Conservation (phyloP, 257 asterid species). For the Nemophila menziesii region DNA sequence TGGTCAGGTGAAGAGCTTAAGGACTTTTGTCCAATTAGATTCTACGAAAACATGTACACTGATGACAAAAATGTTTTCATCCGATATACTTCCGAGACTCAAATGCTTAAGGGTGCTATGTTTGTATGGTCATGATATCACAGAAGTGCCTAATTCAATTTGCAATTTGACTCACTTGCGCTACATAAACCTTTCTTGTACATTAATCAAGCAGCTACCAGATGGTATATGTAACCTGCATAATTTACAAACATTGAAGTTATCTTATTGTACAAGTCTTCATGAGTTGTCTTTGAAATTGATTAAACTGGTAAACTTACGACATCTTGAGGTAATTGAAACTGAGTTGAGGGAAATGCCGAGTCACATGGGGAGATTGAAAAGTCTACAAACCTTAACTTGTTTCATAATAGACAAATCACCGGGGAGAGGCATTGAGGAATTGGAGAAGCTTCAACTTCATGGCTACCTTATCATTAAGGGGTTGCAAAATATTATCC, state of each 20-base stretch:
- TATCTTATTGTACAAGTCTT: background rate
- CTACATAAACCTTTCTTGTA: background rate
- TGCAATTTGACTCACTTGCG: background rate
- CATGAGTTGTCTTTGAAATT: background rate
- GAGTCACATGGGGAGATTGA: background rate
- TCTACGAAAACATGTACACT: no score
- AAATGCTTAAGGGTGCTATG: slow-evolving; percentile 9
- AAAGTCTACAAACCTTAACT: background rate
- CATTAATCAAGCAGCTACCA: background rate
- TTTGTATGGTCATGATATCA: background rate
- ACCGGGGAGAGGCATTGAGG: no score
- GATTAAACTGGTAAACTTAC: slow-evolving; percentile 1
- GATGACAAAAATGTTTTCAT: no score
- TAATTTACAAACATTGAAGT: slow-evolving; percentile 1
- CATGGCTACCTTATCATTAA: slow-evolving; percentile 41
- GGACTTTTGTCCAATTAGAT: slow-evolving; percentile 16
- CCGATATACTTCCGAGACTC: background rate
- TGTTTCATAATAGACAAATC: background rate
- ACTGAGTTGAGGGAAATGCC: background rate
- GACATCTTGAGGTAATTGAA: background rate
- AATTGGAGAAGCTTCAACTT: slow-evolving; percentile 8
- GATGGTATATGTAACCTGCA: background rate
- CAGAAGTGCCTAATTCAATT: background rate
- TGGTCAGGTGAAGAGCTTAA: no score
- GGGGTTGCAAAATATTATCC: slow-evolving; percentile 45